Base-by-base conservation (phyloP, 139 green algal genomes). In the Volvox africanus region DNA sequence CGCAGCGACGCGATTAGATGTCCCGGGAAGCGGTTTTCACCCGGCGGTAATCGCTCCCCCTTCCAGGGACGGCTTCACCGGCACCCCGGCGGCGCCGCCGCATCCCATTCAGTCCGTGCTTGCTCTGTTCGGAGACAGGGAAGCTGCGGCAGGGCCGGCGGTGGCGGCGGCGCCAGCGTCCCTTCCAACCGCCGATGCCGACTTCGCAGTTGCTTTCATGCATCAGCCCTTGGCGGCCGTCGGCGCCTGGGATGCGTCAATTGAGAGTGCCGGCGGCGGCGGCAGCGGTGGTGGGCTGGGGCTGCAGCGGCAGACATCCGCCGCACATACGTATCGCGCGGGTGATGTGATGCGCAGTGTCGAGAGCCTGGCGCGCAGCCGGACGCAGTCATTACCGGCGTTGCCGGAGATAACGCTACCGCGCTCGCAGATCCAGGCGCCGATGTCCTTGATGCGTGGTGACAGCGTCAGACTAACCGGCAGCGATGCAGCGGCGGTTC, bases 291-390 rank as follows among this genome's bases (percentile, higher is more conserved):
- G 76, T 82, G 76, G 76, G 16, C 78, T 33, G 78, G 28, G 61
- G 30, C 30, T 32, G 61, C 30, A 62, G 61, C 61, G 30, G 61
- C 62, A 77, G 61, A 12, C 30, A 14, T 61, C 20, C 61, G 33
- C 30, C 33, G 62, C 21, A 11, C 26, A 5, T 1, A 30, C 37
- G 9, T 88, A 88, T 33, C 20, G 9, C 33, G 82, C 82, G 3
- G 82, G 82, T 24, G 82, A 88, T 20, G 82, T 88, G 65, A 1
- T 90, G 12, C 71, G 73, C 24, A 73, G 44, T 24, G 14, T 83
- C 1, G 73, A 90, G 86, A 83, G 50, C 73, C 50, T 90, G 86
- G 84, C 84, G 11, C 69, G 68, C 67, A 89, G 79, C 88, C 71
- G 62, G 65, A 62, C 82, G 61, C 82, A 79, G 65, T 79, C 82